Evolutionary conservation across 2,329 filamentous ascomycete species (phyloP).

Genomic region (Talaromyces sp.): DNA sequence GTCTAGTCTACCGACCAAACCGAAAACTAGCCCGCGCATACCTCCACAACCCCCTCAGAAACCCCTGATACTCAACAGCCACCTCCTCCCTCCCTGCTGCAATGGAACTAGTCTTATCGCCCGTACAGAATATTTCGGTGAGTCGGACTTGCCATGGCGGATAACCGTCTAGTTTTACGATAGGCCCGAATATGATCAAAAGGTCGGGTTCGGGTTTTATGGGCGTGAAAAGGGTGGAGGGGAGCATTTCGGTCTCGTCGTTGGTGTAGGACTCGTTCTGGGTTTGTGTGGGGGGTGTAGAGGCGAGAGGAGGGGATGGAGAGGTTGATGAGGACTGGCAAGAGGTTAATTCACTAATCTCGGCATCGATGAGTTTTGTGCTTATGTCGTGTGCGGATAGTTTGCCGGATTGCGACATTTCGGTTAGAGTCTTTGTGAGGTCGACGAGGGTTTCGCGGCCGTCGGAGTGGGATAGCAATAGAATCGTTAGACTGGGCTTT

Average conservation of each 20-base stretch:
- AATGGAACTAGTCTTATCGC: conserved; percentile 39
- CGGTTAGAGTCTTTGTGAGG: conserved; percentile 85
- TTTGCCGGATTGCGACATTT: conserved; percentile 91
- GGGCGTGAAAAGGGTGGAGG: conserved; percentile 12
- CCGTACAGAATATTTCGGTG: conserved; percentile 82
- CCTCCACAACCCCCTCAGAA: conserved; percentile 77
- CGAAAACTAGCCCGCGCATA: conserved; percentile 88
- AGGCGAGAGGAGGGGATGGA: conserved; percentile 9
- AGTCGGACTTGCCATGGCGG: conserved; percentile 94
- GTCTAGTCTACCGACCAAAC: conserved; percentile 59
- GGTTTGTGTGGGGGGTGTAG: not conserved
- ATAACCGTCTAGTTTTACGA: conserved; percentile 82
- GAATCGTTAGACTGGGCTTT: conserved; percentile 54
- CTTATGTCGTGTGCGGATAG: conserved; percentile 79
- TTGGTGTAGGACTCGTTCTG: not conserved
- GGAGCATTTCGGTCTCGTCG: conserved; percentile 13
- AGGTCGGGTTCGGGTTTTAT: conserved; percentile 89
- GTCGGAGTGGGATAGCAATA: conserved; percentile 83
- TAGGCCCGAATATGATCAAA: conserved; percentile 80
- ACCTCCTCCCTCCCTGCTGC: conserved; percentile 42
- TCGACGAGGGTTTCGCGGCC: conserved; percentile 93
- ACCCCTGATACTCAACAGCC: conserved; percentile 86
- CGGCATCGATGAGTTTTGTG: conserved; percentile 81
- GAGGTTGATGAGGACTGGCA: conserved; percentile 27
- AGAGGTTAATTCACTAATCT: conserved; percentile 64